Conservation (phyloP, 495 filamentous ascomycete species). For the Penicillium cosmopolitanum region DNA sequence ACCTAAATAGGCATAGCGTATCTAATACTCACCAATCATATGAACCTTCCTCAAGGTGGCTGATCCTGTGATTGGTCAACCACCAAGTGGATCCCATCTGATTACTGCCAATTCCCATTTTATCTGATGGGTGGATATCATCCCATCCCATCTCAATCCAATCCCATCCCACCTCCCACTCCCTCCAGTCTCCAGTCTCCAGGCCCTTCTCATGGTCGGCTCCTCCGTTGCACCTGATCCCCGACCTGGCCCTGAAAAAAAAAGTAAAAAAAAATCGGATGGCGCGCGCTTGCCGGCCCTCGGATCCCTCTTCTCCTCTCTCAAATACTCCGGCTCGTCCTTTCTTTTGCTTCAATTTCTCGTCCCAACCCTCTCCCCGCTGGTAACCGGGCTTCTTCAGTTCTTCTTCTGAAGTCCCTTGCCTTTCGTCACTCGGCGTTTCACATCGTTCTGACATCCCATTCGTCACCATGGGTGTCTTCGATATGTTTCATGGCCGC, state of each 20-base stretch:
- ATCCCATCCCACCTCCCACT: too few relatives aligned
- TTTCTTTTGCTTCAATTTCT: background rate
- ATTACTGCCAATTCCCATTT: too few relatives aligned
- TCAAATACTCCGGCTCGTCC: background rate
- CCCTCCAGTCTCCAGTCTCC: background rate
- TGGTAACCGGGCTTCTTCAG: background rate
- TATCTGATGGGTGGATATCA: background rate
- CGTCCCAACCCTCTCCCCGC: background rate
- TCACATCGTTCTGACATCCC: background rate
- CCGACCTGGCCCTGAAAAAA: background rate
- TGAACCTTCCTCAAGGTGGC: too few relatives aligned
- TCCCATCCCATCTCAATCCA: too few relatives aligned
- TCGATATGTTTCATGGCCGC: constrained; percentile 14
- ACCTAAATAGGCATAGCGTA: background rate
- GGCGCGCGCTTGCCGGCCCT: constrained; percentile 1
- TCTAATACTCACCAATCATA: too few relatives aligned
- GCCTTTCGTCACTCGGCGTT: background rate
- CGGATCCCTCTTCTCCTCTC: background rate
- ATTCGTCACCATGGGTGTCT: constrained; percentile 11
- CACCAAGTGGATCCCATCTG: too few relatives aligned
- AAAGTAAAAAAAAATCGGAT: background rate
- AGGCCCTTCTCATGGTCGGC: background rate
- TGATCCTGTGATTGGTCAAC: too few relatives aligned
- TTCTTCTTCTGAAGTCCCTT: background rate
- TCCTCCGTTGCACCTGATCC: background rate